phyloP scores from a whole-genome alignment of 2,329 filamentous ascomycete species.

The Amauroascus niger region DNA sequence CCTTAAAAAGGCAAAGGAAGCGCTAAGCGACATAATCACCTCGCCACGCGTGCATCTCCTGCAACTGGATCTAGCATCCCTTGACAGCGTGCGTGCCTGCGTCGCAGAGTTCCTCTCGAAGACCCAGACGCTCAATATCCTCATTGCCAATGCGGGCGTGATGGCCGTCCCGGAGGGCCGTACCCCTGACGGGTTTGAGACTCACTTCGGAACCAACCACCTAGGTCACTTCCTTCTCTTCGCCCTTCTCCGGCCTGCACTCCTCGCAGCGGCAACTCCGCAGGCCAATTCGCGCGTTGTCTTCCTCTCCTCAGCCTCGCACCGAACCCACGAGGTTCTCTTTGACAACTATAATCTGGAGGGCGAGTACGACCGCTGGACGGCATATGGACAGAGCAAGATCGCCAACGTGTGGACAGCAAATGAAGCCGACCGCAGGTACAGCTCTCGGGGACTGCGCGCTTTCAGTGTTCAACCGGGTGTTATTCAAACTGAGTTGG shows the following conservation, averaged over 20 bases:
- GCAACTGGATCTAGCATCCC: slow-evolving; percentile 29
- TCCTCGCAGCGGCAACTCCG: slow-evolving; percentile 21
- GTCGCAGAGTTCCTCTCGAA: slow-evolving; percentile 22
- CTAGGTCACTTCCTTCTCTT: slow-evolving; percentile 29
- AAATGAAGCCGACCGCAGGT: slow-evolving; percentile 44
- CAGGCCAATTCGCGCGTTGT: slow-evolving; percentile 42
- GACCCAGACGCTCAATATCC: slow-evolving; percentile 29
- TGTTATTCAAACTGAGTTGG: background rate
- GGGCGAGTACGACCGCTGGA: slow-evolving; percentile 28
- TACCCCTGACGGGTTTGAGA: slow-evolving; percentile 32
- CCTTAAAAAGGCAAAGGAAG: slow-evolving; percentile 26
- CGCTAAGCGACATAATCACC: slow-evolving; percentile 20
- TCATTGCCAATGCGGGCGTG: slow-evolving; percentile 39
- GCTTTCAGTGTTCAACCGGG: slow-evolving; percentile 29
- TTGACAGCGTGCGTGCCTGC: slow-evolving; percentile 26
- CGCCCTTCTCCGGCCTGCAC: slow-evolving; percentile 19
- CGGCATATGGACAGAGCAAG: slow-evolving; percentile 43
- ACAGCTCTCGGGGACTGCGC: slow-evolving; percentile 38
- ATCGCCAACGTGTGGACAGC: slow-evolving; percentile 45
- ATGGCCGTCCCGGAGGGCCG: slow-evolving; percentile 27
- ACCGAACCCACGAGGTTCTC: slow-evolving; percentile 29
- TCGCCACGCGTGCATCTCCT: slow-evolving; percentile 21
- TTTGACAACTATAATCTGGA: slow-evolving; percentile 30
- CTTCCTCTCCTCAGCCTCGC: slow-evolving; percentile 37
- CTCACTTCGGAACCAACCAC: slow-evolving; percentile 27